These are phyloP conservation scores for Pyricularia pennisetigena DNA, from an alignment of 2,329 filamentous ascomycete genomes.

Conservation along the genomic window DNA sequence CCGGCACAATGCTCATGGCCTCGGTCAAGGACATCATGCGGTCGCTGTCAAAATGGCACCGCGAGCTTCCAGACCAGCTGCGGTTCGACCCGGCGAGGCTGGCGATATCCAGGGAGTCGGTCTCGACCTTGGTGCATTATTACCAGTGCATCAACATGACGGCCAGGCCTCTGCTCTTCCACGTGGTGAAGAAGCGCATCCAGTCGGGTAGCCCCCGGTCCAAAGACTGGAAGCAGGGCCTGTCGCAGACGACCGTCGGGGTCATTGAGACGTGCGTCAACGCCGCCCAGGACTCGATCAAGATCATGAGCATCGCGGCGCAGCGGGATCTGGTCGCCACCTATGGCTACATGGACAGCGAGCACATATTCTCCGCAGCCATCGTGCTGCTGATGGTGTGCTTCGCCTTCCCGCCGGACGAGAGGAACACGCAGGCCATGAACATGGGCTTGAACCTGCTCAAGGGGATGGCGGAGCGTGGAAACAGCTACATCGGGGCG, in stretches of 20 bases:
- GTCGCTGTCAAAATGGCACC: constrained; percentile 38
- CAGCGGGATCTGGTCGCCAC: constrained; percentile 42
- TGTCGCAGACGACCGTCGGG: constrained; percentile 34
- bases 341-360: constrained; percentile 47
- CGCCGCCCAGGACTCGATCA: constrained; percentile 36
- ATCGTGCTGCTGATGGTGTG: constrained; percentile 45
- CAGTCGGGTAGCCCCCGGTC: not conserved
- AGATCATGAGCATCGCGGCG: constrained; percentile 36
- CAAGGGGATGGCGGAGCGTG: constrained; percentile 38
- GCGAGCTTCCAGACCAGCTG: constrained; percentile 33
- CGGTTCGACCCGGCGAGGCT: constrained; percentile 36
- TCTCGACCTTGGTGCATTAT: constrained; percentile 39
- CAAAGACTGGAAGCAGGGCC: constrained; percentile 34
- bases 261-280: constrained; percentile 43
- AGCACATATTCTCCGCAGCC: constrained; percentile 44
- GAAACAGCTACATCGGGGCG: constrained; percentile 36
- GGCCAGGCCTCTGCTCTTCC: constrained; percentile 40
- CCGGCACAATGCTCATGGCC: constrained; percentile 34
- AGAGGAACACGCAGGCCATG: constrained; percentile 27
- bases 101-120: constrained; percentile 19
- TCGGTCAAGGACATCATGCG: constrained; percentile 40
- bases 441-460: constrained; percentile 36
- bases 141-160: constrained; percentile 51
- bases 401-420: constrained; percentile 36
- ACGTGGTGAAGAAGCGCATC: constrained; percentile 31